Base-by-base conservation (phyloP, 2,329 filamentous ascomycete species). In the Chrysosphaeria jannelii region DNA sequence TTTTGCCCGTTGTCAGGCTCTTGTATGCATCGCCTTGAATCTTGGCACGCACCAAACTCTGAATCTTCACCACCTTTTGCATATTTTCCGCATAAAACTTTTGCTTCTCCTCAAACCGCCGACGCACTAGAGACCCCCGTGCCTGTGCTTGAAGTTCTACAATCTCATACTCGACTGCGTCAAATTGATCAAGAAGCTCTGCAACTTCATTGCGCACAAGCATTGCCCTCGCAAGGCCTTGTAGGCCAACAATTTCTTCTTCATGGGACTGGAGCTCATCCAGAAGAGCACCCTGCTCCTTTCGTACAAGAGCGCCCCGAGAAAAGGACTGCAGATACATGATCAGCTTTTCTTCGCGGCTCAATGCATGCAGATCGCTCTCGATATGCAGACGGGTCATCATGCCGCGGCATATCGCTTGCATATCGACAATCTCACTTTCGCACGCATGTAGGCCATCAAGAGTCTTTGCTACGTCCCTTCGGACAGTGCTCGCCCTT, bases 1-100 rank as follows among this genome's bases (percentile, higher is more conserved):
- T 93, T 47, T 90, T 91, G 29, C 85, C 88, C 15, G 66, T 79
- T 3, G 79, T 93, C 32, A 97, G 54, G 40, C 75, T 90, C 57
- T 90, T 91, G 53, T 97, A 97, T 3, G 85, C 85, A 45, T 97
- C 76, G 24, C 85, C 85, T 43, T 97, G 85, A 23, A 93, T 74
- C 39, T 88, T 85, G 32, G 69, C 85, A 30, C 85, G 66, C 25
- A 93, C 68, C 33, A 93, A 89, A 40, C 85, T 97, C 41, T 97
- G 88, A 27, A 93, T 78, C 45, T 97, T 97, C 52, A 97, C 68
- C 13, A 97, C 85, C 45, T 88, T 93, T 37, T 90, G 66, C 85
- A 97, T 97, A 38, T 97, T 97, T 45, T 89, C 69, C 34, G 71
- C 68, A 51, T 79, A 97, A 47, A 71, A 81, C 12, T 64, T 65